phyloP scores from a whole-genome alignment of 169 alveolate species.

The Neospora caninum region DNA sequence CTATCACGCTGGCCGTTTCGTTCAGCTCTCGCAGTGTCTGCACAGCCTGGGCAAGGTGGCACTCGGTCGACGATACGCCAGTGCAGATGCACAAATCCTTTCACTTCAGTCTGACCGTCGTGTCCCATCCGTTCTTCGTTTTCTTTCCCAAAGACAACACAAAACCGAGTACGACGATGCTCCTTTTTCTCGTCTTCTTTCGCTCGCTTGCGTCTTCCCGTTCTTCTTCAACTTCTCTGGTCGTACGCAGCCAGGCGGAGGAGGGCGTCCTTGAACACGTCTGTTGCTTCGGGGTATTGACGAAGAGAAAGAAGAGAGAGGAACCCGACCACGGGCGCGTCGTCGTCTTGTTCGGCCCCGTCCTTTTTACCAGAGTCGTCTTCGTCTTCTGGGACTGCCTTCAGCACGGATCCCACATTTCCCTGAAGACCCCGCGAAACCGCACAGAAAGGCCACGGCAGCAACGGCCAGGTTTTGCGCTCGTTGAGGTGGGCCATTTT shows the following conservation, averaged over 20 bases:
- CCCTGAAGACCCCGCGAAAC: background rate
- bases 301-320: slow-evolving; percentile 2
- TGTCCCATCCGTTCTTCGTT: too few species aligned
- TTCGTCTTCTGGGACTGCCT: slow-evolving; percentile 12
- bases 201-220: too few species aligned
- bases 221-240: too few species aligned
- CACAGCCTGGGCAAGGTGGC: too few species aligned
- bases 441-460: background rate
- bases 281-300: slow-evolving; percentile 17
- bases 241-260: slow-evolving; percentile 4
- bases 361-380: background rate
- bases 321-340: slow-evolving; percentile 1
- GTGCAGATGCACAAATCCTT: too few species aligned
- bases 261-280: background rate
- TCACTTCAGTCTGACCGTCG: too few species aligned
- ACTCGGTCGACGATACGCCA: too few species aligned
- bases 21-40: too few species aligned
- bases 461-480: background rate
- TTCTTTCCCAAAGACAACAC: background rate
- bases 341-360: background rate
- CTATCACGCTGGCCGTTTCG: too few species aligned
- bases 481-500: too few species aligned
- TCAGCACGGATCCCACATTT: slow-evolving; percentile 26
- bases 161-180: too few species aligned
- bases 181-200: too few species aligned